Percentiles rank a stretch among this genome's conserved stretches.
These are phyloP conservation scores for Colletotrichum liriopes DNA, from an alignment of 2,329 filamentous ascomycete genomes.

Conservation along the genomic window DNA sequence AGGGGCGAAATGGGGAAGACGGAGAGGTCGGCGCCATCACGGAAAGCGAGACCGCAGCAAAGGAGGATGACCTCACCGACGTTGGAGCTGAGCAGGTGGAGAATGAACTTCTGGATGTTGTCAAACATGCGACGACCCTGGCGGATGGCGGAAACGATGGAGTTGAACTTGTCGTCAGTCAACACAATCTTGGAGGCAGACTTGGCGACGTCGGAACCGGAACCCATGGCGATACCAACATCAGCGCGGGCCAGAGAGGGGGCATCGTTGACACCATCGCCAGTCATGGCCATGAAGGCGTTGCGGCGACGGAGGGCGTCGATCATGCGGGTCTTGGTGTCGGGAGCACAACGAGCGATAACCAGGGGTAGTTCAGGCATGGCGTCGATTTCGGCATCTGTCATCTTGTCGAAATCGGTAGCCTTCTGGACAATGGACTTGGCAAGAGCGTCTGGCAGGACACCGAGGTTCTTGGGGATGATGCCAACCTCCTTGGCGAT, in stretches of 20 bases:
- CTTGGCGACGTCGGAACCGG: slow-evolving; percentile 88
- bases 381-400: slow-evolving; percentile 81
- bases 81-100: slow-evolving; percentile 85
- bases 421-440: slow-evolving; percentile 81
- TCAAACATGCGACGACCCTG: slow-evolving; percentile 90
- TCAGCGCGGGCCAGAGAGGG: slow-evolving; percentile 86
- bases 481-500: slow-evolving; percentile 87
- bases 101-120: slow-evolving; percentile 90
- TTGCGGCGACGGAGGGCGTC: slow-evolving; percentile 85
- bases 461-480: slow-evolving; percentile 74
- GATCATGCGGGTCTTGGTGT: slow-evolving; percentile 93
- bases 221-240: slow-evolving; percentile 93
- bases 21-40: slow-evolving; percentile 78
- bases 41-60: slow-evolving; percentile 86
- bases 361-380: slow-evolving; percentile 84
- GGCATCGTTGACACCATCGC: slow-evolving; percentile 90
- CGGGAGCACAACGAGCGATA: slow-evolving; percentile 86
- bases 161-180: slow-evolving; percentile 91
- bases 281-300: slow-evolving; percentile 88
- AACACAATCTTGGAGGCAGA: slow-evolving; percentile 86
- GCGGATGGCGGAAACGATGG: slow-evolving; percentile 86
- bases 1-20: slow-evolving; percentile 90
- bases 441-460: slow-evolving; percentile 75
- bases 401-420: slow-evolving; percentile 83
- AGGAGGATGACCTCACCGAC: slow-evolving; percentile 87